Percentiles rank a stretch among this genome's conserved stretches.
These are phyloP conservation scores for Botrytis elliptica DNA, from an alignment of 2,329 filamentous ascomycete genomes.

Conservation along the genomic window DNA sequence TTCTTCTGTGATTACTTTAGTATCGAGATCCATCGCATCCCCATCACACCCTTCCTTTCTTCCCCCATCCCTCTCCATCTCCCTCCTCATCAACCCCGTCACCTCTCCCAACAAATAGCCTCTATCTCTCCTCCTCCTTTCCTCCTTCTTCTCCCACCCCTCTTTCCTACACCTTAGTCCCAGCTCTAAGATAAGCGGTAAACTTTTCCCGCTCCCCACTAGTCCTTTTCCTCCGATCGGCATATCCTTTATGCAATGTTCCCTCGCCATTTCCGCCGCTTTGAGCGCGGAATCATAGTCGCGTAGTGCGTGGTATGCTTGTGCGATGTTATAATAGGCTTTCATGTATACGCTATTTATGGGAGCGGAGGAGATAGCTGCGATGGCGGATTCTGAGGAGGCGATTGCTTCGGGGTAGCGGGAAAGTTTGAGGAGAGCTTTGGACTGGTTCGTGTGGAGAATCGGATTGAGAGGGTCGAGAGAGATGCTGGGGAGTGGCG, in stretches of 20 bases:
- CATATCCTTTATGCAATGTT: conserved; percentile 12
- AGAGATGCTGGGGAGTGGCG: conserved; percentile 58
- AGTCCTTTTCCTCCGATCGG: conserved; percentile 60
- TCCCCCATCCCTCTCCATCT: conserved; percentile 46
- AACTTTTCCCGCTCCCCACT: conserved; percentile 38
- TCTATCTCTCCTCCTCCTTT: conserved; percentile 54
- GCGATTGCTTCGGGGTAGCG: conserved; percentile 72
- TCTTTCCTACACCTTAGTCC: conserved; percentile 82
- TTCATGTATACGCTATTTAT: conserved; percentile 58
- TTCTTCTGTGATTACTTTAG: conserved; percentile 43
- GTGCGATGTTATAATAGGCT: conserved; percentile 77
- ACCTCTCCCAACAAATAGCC: conserved; percentile 60
- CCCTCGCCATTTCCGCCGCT: conserved; percentile 8
- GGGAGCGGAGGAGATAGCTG: conserved; percentile 35
- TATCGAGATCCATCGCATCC: conserved; percentile 47
- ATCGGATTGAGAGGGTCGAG: conserved; percentile 74
- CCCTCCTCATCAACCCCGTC: conserved; percentile 50
- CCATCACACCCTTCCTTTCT: conserved; percentile 45
- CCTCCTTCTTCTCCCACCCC: conserved; percentile 77
- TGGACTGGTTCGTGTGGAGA: conserved; percentile 86
- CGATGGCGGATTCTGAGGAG: conserved; percentile 74
- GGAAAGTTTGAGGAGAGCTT: conserved; percentile 72
- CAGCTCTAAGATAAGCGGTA: conserved; percentile 67
- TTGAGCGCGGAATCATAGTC: conserved; percentile 10
- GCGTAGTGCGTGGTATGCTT: conserved; percentile 53